phyloP scores from a whole-genome alignment of 139 green algal genomes.

The Ulvella scutata region DNA sequence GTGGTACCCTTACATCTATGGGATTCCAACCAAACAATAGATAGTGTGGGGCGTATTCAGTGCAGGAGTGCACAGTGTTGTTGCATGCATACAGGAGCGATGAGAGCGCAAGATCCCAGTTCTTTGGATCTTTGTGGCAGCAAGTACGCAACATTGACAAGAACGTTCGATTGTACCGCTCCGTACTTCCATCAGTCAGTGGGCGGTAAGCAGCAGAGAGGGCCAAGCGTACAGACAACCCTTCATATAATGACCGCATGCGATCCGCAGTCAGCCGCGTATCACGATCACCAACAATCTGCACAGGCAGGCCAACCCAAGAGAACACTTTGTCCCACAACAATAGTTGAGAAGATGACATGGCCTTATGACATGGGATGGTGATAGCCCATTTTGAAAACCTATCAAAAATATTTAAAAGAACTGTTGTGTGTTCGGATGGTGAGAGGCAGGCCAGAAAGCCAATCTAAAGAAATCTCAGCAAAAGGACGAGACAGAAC shows the following conservation, averaged over 20 bases:
- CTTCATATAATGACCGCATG: background rate
- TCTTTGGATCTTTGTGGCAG: background rate
- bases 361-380: background rate
- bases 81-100: background rate
- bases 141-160: background rate
- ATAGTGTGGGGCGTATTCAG: too few relatives aligned
- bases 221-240: background rate
- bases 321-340: background rate
- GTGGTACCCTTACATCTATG: too few relatives aligned
- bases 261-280: background rate
- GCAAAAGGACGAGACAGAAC: too few relatives aligned
- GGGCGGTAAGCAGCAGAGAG: background rate
- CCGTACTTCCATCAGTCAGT: background rate
- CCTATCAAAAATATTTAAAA: background rate
- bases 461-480: too few relatives aligned
- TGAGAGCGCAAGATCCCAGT: background rate
- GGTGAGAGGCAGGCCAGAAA: too few relatives aligned
- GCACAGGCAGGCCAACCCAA: background rate
- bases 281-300: background rate
- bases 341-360: background rate
- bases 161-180: background rate
- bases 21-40: too few relatives aligned
- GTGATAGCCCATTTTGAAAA: background rate
- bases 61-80: background rate
- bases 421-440: too few relatives aligned